Evolutionary conservation across 805 yeast genomes (phyloP).

Genomic region (Spathaspora gorwiae): DNA sequence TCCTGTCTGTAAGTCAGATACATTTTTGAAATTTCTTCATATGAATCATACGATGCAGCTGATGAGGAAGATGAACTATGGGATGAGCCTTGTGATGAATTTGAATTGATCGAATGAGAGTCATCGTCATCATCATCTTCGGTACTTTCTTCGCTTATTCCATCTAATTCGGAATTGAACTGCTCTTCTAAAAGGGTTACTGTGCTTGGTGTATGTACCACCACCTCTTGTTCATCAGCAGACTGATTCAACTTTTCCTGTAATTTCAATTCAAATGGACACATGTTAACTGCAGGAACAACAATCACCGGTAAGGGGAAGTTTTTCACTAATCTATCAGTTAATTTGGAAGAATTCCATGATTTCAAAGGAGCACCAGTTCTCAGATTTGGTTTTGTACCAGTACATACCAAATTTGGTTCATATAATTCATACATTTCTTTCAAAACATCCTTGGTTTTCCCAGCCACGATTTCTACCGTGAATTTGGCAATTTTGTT

Average conservation of each 20-base stretch:
- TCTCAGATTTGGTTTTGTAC: conserved; percentile 45
- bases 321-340: conserved; percentile 61
- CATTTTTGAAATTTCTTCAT: conserved; percentile 33
- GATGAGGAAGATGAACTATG: conserved; percentile 16
- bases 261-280: conserved; percentile 44
- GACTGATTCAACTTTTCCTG: conserved; percentile 25
- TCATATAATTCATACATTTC: conserved; percentile 59
- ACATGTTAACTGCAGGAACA: conserved; percentile 58
- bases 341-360: conserved; percentile 58
- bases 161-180: neutral
- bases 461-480: conserved; percentile 59
- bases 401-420: conserved; percentile 54
- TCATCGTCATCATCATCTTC: neutral
- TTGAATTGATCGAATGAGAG: neutral
- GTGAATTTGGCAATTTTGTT: conserved; percentile 45
- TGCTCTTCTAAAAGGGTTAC: neutral
- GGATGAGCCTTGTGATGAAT: neutral
- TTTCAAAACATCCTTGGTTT: conserved; percentile 50
- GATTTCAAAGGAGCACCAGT: conserved; percentile 50
- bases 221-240: neutral
- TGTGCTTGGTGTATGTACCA: neutral
- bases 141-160: too few relatives aligned
- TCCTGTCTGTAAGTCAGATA: conserved; percentile 25
- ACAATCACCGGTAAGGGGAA: conserved; percentile 64
- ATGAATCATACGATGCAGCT: conserved; percentile 31